Percentiles rank a stretch among this genome's conserved stretches.
Conservation (phyloP, 2,329 filamentous ascomycete species). For the Pyrenochaeta sp. region DNA sequence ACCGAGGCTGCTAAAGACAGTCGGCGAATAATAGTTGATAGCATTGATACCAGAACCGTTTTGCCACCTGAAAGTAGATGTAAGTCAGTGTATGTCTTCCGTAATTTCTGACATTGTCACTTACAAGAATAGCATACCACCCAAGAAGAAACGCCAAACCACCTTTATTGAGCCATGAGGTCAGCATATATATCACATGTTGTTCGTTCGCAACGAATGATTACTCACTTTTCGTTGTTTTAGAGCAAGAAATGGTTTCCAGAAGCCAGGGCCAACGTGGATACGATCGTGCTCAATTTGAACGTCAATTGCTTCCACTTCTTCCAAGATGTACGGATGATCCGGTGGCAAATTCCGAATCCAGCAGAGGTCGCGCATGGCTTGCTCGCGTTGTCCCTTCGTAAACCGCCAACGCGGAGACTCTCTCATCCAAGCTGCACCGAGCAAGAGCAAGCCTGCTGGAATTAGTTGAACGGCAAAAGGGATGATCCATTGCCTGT, state of each 20-base stretch:
- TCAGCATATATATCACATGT: too few relatives aligned
- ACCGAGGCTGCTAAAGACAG: slow-evolving; percentile 73
- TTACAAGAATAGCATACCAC: slow-evolving; percentile 74
- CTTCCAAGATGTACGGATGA: slow-evolving; percentile 76
- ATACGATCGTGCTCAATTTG: slow-evolving; percentile 71
- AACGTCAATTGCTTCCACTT: slow-evolving; percentile 73
- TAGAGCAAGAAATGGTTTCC: slow-evolving; percentile 58
- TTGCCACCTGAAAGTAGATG: slow-evolving; percentile 62
- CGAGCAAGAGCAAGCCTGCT: slow-evolving; percentile 64
- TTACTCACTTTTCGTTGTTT: slow-evolving; percentile 47
- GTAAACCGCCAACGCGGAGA: slow-evolving; percentile 56
- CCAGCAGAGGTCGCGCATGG: slow-evolving; percentile 64
- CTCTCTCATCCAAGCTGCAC: slow-evolving; percentile 54
- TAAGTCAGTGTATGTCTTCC: background rate
- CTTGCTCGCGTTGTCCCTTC: slow-evolving; percentile 52
- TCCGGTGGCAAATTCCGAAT: slow-evolving; percentile 66
- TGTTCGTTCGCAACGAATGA: background rate
- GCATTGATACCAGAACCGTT: slow-evolving; percentile 81
- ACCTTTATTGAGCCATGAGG: slow-evolving; percentile 46
- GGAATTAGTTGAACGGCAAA: slow-evolving; percentile 73
- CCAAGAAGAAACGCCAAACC: slow-evolving; percentile 76
- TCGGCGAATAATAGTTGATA: slow-evolving; percentile 77
- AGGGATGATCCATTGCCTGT: slow-evolving; percentile 57
- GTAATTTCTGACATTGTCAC: background rate
- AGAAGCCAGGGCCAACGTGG: slow-evolving; percentile 75